These are phyloP conservation scores for Phytopythium kandeliae DNA, from an alignment of 352 stramenopile genomes.

Conservation along the genomic window DNA sequence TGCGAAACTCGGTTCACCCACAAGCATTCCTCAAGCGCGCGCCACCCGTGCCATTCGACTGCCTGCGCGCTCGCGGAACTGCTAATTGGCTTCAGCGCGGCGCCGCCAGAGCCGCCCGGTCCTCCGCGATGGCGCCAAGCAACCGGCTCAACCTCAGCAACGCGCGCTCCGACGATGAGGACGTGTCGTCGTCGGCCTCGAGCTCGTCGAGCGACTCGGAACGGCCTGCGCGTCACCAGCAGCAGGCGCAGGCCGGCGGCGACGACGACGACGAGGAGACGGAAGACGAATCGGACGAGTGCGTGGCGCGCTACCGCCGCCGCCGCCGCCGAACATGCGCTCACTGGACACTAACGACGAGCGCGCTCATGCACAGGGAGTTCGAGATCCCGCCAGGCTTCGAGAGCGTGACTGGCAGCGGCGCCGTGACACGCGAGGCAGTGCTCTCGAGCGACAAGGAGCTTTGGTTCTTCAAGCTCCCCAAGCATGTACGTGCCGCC, in stretches of 20 bases:
- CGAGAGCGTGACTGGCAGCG: conserved; percentile 53
- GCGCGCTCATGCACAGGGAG: too few relatives aligned
- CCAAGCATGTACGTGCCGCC: conserved; percentile 55
- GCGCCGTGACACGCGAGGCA: conserved; percentile 47
- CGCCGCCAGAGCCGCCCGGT: too few relatives aligned
- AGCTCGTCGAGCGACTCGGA: conserved; percentile 33
- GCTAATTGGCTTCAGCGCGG: too few relatives aligned
- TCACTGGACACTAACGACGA: too few relatives aligned
- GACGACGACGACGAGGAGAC: conserved; percentile 29
- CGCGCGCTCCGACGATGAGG: conserved; percentile 21
- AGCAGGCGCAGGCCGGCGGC: conserved; percentile 8
- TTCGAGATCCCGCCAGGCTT: conserved; percentile 79
- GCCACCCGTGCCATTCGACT: too few relatives aligned
- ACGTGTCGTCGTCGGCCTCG: conserved; percentile 15
- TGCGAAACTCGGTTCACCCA: too few relatives aligned
- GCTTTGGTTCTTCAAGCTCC: conserved; percentile 85
- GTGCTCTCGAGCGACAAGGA: conserved; percentile 70
- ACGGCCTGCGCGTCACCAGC: conserved; percentile 5
- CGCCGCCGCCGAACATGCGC: too few relatives aligned
- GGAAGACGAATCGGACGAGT: conserved; percentile 54
- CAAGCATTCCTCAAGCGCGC: too few relatives aligned
- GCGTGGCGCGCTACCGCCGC: conserved; percentile 9
- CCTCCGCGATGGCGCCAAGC: conserved; percentile 51
- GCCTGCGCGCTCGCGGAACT: too few relatives aligned
- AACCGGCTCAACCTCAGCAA: conserved; percentile 68